Evolutionary conservation across 345 rosid genomes (phyloP), one percentile per base, ranked within the genome.

Genomic region (Gossypium mustelinum): DNA sequence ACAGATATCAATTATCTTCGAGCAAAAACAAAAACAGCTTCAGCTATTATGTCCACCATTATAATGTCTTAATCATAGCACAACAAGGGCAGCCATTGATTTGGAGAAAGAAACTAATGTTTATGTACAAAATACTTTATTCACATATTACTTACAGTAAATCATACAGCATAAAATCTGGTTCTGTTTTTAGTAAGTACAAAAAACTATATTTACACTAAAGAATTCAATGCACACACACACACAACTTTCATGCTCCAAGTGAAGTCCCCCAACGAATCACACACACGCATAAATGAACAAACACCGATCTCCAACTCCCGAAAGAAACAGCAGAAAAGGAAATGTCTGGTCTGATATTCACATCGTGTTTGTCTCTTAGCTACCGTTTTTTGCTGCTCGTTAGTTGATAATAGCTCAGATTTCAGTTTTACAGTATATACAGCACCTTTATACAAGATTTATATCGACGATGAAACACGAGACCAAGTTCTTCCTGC

Each of bases 171-270:
- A 34, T 34, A 34, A 34, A 56, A 63, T 14, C 41, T 17, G 70
- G 18, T 57, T 78, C 55, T 4, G 24, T 50, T 68, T 48, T 48
- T 24, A 65, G 59, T 25, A 73, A 59, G 57, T 73, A 80, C 70
- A 80, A 61, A 17, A 34, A 54, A 25, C 18, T 50, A 71, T 67
- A 76, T 81, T 51, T 77, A 79, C 85, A 79, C n/a, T 16, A 82
- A 84, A 73, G 83, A 84, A 82, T 81, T 70, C 56, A 56, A 73
- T 57, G 65, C 75, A 59, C 74, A 22, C 51, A 5, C 55, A 47
- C 48, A 17, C 41, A 12, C 61, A 18, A 14, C 39, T 50, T 44
- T 69, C 56, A 44, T 73, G 59, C 29, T 68, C 44, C 27, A n/a
- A 50, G 12, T 41, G 44, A 67, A 47, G 9, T 47, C 63, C 68